Evolutionary conservation across 2,329 filamentous ascomycete genomes (phyloP), one percentile per base, ranked within the genome.

Genomic region (Alternaria sp.): DNA sequence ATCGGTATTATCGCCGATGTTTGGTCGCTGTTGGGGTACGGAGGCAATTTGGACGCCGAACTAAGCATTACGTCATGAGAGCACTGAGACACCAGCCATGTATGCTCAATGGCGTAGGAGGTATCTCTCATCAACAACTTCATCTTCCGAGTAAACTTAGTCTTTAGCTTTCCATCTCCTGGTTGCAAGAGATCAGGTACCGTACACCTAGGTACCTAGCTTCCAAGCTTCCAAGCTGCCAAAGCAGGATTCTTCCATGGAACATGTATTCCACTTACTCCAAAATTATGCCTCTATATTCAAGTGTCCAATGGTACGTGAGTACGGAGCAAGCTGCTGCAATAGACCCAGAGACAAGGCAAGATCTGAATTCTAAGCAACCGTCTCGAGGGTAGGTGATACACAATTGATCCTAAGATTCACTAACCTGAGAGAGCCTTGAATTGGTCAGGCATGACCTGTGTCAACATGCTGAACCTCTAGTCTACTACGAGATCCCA

Each of bases 141-240:
- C 91, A 42, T 93, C 93, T 76, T 96, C 0, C 0, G 24, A 96
- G 43, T 89, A 92, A 68, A 96, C 87, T 71, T 94, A 91, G 81
- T 95, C 91, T 0, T 93, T 92, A 39, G 0, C 9, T 20, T 39
- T 12, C 38, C n/a, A 39, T 20, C 20, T 20, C 20, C 20, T 20
- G 7, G n/a, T 11, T 20, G 8, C 0, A 4, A 39, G 38, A 39
- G 9, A 39, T 39, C n/a, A 9, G 38, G 1, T 39, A 20, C n/a
- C n/a, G 4, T 39, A 39, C 20, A 20, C 20, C 20, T 20, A 20
- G 20, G 20, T 20, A 20, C 20, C 20, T 22, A 22, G 22, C 22
- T 22, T 22, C 22, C 6, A 22, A 22, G 5, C 18, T 41, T 11
- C 9, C 22, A 18, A 41, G 3, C 1, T 41, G 39, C 5, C 8